Base-by-base conservation (phyloP, 2,329 filamentous ascomycete species). In the Tolypocladium endophyticum region DNA sequence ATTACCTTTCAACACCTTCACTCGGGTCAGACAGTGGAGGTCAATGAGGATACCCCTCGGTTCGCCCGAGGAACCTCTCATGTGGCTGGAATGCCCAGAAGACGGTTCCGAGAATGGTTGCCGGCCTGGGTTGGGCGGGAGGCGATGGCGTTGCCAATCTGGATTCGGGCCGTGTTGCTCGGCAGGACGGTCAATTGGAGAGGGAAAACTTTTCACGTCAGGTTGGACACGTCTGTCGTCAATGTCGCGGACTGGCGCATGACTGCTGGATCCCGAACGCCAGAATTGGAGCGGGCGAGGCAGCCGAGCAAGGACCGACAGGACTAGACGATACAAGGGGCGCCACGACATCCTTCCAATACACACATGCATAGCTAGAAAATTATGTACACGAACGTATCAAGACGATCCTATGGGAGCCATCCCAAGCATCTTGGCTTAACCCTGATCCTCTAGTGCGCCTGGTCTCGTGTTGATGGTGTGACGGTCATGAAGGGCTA, bases 131-230 rank as follows among this genome's bases (percentile, higher is more conserved):
- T 96, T 0, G 91, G 89, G 0, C 81, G 94, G 38, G 94, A 99
- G 74, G 64, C 84, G 0, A 78, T 97, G 11, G 92, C 94, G 0
- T 77, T 96, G 54, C 92, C 92, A 0, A 88, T 99, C 61, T 99
- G 94, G 94, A 77, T 85, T 0, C 92, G 88, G 84, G 94, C 94
- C 0, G 89, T 97, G 25, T 84, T 90, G 66, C 87, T 93, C n/a
- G 94, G 94, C 0, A 85, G 88, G 1, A 93, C 87, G 0, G 90
- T 99, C 0, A 84, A 84, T 58, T 99, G 94, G 95, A 80, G 94
- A 59, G 93, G 92, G 0, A 87, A 87, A 68, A 82, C 78, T 35
- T 97, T 97, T 71, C 84, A 83, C 67, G 92, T 97, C 1, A 85
- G 87, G 1, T 81, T 90, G 65, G 89, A 97, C 71, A 93, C 93